Evolutionary conservation across 148 eudicot genomes (phyloP).

Genomic region (Rhododendron griersonianum): DNA sequence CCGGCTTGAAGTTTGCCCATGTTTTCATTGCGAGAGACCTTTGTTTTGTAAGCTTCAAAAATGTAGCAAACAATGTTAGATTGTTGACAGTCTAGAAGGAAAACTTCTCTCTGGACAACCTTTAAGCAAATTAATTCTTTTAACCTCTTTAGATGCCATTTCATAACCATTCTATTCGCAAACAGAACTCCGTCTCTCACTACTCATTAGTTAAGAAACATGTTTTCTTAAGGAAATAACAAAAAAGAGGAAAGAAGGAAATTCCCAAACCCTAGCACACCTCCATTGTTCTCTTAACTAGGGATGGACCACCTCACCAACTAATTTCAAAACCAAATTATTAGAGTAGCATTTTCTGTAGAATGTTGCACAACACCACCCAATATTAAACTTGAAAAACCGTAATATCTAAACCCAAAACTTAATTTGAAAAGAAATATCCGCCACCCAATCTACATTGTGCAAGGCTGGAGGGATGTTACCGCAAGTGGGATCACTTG

Average conservation of each 20-base stretch:
- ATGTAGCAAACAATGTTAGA: conserved; percentile 7
- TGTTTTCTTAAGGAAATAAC: background rate
- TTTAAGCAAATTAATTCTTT: background rate
- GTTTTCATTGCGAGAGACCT: conserved; percentile 51
- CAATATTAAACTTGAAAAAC: background rate
- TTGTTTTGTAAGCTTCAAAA: conserved; percentile 60
- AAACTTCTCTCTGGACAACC: background rate
- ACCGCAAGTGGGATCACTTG: too few relatives aligned
- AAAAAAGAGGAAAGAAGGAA: background rate
- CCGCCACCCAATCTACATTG: too few relatives aligned
- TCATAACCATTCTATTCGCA: background rate
- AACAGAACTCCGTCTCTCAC: background rate
- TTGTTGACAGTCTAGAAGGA: background rate
- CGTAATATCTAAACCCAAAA: background rate
- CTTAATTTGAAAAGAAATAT: too few relatives aligned
- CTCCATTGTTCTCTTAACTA: background rate
- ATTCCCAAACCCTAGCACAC: background rate
- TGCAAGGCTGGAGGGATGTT: too few relatives aligned
- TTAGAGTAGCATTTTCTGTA: background rate
- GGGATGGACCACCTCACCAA: background rate
- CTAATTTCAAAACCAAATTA: background rate
- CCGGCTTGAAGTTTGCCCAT: conserved; percentile 68
- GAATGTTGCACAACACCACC: background rate
- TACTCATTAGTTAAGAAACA: background rate
- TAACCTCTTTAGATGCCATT: background rate